These are phyloP conservation scores for Prinsepia uniflora DNA, from an alignment of 306 rosid genomes.

Conservation along the genomic window DNA sequence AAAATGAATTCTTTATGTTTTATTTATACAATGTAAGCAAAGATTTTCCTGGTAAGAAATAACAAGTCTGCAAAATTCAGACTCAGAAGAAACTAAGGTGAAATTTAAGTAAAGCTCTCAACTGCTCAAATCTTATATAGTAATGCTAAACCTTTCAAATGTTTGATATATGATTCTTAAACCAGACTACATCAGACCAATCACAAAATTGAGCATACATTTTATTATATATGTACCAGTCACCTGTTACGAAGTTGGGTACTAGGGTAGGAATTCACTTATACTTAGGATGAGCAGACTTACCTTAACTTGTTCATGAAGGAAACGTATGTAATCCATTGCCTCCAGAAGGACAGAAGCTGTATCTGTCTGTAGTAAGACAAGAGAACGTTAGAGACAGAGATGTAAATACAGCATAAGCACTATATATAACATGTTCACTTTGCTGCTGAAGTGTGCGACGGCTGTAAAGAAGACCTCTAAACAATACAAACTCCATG, in stretches of 20 bases:
- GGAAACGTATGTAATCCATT: constrained; percentile 87
- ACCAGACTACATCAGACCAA: background rate
- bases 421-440: background rate
- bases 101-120: too few species aligned
- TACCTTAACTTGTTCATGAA: constrained; percentile 96
- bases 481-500: background rate
- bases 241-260: background rate
- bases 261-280: background rate
- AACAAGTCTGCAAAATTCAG: too few species aligned
- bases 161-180: background rate
- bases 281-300: background rate
- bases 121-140: too few species aligned
- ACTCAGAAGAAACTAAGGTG: too few species aligned
- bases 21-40: too few species aligned
- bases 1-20: too few species aligned
- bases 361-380: constrained; percentile 84
- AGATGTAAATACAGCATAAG: background rate
- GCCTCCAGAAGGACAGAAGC: constrained; percentile 93
- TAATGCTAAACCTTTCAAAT: too few species aligned
- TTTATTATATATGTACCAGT: background rate
- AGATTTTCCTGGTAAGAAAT: too few species aligned
- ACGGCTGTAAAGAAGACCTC: background rate
- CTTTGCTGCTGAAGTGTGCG: background rate
- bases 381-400: constrained; percentile 18
- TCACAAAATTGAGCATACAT: background rate